Base-by-base conservation (phyloP, 176 grass and related monocot genomes). In the Paspalum vaginatum region DNA sequence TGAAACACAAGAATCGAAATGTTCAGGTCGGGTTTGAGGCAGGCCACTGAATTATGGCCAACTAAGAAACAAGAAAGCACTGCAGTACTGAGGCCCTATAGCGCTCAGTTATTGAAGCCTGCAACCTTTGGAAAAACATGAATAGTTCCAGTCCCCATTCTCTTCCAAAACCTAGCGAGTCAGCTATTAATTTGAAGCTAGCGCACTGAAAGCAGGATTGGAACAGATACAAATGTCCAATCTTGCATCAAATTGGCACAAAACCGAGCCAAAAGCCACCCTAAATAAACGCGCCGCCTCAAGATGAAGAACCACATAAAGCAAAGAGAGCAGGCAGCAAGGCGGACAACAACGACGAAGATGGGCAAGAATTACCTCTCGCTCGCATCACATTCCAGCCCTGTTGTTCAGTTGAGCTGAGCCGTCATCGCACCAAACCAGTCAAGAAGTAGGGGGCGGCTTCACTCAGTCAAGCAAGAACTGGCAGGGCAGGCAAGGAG, bases 1-100 rank as follows among this genome's bases (percentile, higher is more conserved):
- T 87, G 85, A 81, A 86, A 50, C 10, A 41, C 21, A 76, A 61
- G 12, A 75, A 18, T 15, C 17, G 9, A 57, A 86, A n/a, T 67
- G 20, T 27, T 68, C 0, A 74, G 69, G n/a, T 67, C 1, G 24
- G 21, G 66, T 41, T 74, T 58, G 17, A 74, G 16, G 4, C 11
- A 7, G 48, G 58, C 13, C 10, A 40, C 77, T 51, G 14, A 58
- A 27, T 58, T 25, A 42, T 9, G 4, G 13, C 7, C 2, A 18
- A 53, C 37, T 64, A 63, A 83, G 20, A 14, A 54, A 65, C 11
- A 45, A 59, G 4, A 66, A n/a, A 67, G 15, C 14, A 70, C 59
- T 41, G 17, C 58, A 58, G 6, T 2, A 40, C 10, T 80, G 17
- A 65, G 15, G n/a, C n/a, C n/a, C n/a, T 53, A 24, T 66, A 59